Evolutionary conservation across 2,329 filamentous ascomycete species (phyloP).

Genomic region (Daldinia eschscholtzii): DNA sequence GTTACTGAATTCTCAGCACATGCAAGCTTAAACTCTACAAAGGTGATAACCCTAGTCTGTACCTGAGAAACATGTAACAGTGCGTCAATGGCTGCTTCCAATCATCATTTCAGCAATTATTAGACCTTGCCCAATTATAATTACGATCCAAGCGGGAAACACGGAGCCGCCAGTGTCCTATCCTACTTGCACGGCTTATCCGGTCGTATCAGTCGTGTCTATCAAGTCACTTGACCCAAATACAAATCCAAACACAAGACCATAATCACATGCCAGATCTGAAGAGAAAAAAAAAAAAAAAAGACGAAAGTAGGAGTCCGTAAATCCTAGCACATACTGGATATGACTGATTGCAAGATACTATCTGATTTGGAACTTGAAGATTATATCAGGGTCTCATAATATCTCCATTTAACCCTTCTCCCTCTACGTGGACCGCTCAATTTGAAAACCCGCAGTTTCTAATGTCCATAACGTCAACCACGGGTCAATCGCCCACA

Average conservation of each 20-base stretch:
- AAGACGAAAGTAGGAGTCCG: constrained; percentile 19
- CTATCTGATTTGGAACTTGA: background rate
- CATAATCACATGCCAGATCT: constrained; percentile 40
- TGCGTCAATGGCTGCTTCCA: background rate
- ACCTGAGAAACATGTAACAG: background rate
- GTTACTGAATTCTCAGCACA: constrained; percentile 3
- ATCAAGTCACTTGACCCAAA: constrained; percentile 25
- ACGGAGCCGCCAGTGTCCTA: background rate
- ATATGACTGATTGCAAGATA: too few species aligned
- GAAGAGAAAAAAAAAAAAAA: too few species aligned
- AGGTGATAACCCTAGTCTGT: background rate
- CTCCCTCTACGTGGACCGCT: background rate
- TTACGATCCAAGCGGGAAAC: background rate
- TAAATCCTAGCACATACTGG: too few species aligned
- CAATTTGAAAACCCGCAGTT: background rate
- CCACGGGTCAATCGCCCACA: too few species aligned
- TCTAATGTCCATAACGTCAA: background rate
- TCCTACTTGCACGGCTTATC: constrained; percentile 1
- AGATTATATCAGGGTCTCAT: constrained; percentile 1
- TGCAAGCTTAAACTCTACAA: constrained; percentile 3
- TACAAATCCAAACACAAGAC: constrained; percentile 14
- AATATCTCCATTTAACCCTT: background rate
- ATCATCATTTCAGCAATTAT: background rate
- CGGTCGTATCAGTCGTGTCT: constrained; percentile 4
- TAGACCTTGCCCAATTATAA: background rate